Base-by-base conservation (phyloP, 1,284 basidiomycete genomes). In the Rhodotorula sp. region DNA sequence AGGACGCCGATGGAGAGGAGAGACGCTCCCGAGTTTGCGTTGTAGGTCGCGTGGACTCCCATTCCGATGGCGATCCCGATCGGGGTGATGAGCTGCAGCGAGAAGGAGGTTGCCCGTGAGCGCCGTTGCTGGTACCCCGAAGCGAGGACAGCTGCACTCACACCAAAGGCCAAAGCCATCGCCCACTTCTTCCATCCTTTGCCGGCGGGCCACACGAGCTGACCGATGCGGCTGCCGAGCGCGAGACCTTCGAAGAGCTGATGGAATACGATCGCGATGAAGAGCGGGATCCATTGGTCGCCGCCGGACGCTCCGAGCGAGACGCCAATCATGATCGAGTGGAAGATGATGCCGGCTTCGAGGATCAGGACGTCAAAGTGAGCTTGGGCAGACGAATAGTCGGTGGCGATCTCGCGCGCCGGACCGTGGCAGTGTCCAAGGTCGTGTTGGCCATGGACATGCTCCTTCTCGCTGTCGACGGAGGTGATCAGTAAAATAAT, bases 291-390 rank as follows among this genome's bases (percentile, higher is more conserved):
- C 68, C 77, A 79, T 45, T 73, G 72, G 12, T 66, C 60, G 37
- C 73, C 76, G n/a, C 71, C 68, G n/a, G 67, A 70, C 2, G 75
- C 77, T 42, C 80, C 81, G n/a, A 83, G 76, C 7, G 80, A 80
- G 17, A 81, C 80, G 20, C 80, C 80, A 18, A 78, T 78, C 76
- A 78, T 76, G 67, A 78, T 76, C 53, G 76, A 77, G 66, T 80
- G 82, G 77, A 83, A 83, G 70, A 83, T 79, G 73, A 83, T 83
- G 46, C 83, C 83, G 0, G 79, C 80, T 64, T 83, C 82, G 44
- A 83, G 78, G 29, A 82, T 75, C 42, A 78, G 18, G 5, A 83
- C 81, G 60, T 81, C 79, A 71, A 77, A 79, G 62, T 79, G 69
- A 71, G 79, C 67, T 75, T 77, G 57, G 51, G 71, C 20, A 57